phyloP scores from a whole-genome alignment of 1,139 yeast genomes.

The Taphrina deformans region DNA sequence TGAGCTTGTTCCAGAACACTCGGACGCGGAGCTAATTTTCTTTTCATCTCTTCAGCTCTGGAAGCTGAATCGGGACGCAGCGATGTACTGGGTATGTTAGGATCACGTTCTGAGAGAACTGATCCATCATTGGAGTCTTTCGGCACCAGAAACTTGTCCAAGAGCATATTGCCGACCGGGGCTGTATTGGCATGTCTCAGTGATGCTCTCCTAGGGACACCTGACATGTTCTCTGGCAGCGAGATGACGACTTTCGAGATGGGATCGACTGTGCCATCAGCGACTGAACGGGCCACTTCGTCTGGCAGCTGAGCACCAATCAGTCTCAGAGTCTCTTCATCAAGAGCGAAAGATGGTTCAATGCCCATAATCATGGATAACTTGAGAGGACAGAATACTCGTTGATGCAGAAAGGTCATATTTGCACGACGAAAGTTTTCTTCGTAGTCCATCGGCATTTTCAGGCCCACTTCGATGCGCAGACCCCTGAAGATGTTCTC shows the following conservation, averaged over 20 bases:
- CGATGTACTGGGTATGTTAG: not conserved
- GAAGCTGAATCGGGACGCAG: not conserved
- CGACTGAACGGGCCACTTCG: constrained; percentile 18
- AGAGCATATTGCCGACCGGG: constrained; percentile 9
- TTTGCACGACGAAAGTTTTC: constrained; percentile 66
- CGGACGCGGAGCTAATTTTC: constrained; percentile 1
- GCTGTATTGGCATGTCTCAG: constrained; percentile 5
- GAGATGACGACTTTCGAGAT: constrained; percentile 16
- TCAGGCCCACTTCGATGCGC: constrained; percentile 60
- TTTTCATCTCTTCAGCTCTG: not conserved
- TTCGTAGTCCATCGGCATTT: constrained; percentile 60
- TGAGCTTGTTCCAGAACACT: constrained; percentile 15
- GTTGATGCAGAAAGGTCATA: constrained; percentile 78
- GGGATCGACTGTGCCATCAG: constrained; percentile 24
- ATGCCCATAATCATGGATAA: constrained; percentile 58
- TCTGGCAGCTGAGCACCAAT: constrained; percentile 54
- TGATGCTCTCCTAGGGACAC: not conserved
- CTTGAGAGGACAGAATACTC: constrained; percentile 71
- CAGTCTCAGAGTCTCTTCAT: constrained; percentile 54
- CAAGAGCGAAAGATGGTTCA: constrained; percentile 51
- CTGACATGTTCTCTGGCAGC: not conserved
- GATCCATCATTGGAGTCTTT: not conserved
- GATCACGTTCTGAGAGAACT: not conserved
- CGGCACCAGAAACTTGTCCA: constrained; percentile 12
- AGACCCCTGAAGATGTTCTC: constrained; percentile 61